These are phyloP conservation scores for Hortaea werneckii DNA, from an alignment of 2,329 filamentous ascomycete species.

Conservation along the genomic window DNA sequence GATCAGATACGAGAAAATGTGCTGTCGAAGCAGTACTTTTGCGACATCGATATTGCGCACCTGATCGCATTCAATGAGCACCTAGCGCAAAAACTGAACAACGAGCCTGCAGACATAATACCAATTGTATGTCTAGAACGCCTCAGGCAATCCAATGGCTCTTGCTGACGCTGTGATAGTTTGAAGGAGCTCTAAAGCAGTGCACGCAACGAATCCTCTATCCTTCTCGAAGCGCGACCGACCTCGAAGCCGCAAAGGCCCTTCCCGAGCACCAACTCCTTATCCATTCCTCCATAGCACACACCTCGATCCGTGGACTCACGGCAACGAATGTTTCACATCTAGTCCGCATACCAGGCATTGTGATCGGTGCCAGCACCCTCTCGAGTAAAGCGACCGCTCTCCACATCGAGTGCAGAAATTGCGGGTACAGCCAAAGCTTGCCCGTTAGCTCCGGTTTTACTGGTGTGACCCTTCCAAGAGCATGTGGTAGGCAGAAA, in stretches of 20 bases:
- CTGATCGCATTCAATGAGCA: constrained; percentile 95
- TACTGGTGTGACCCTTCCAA: constrained; percentile 71
- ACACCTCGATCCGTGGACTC: constrained; percentile 87
- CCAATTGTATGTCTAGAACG: constrained; percentile 61
- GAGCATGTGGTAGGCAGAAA: constrained; percentile 57
- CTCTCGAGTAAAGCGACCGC: constrained; percentile 91
- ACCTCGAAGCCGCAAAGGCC: constrained; percentile 38
- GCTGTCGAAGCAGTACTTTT: constrained; percentile 85
- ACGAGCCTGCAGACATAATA: constrained; percentile 84
- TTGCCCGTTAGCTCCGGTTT: constrained; percentile 76
- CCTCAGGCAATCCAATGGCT: too few relatives aligned
- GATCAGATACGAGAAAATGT: constrained; percentile 95
- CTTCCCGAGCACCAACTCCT: constrained; percentile 87
- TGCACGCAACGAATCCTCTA: constrained; percentile 92
- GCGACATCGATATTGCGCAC: constrained; percentile 91
- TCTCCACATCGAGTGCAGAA: constrained; percentile 78
- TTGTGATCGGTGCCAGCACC: constrained; percentile 93
- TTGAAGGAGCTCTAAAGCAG: constrained; percentile 78
- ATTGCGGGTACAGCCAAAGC: constrained; percentile 62
- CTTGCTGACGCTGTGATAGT: constrained; percentile 43
- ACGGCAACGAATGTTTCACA: constrained; percentile 87
- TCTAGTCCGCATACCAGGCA: constrained; percentile 92
- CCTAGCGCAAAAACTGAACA: constrained; percentile 77
- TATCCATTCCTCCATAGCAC: constrained; percentile 80
- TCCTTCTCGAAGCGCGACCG: constrained; percentile 56